Conservation (phyloP, 192 early-diverging fungal genomes). For the Podochytrium sp. region DNA sequence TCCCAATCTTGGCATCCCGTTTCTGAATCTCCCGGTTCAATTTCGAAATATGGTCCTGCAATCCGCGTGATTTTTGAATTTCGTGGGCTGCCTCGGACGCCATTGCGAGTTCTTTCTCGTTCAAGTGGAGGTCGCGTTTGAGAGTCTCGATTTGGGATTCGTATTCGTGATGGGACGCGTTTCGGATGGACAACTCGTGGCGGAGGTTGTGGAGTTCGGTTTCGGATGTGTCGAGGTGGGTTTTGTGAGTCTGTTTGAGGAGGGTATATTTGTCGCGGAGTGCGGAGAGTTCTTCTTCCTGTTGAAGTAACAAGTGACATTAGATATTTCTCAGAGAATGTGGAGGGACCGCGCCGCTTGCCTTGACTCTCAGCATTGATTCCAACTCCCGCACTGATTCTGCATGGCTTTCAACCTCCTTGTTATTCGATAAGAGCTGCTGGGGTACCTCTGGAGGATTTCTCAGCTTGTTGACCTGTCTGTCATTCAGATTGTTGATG, state of each 20-base stretch:
- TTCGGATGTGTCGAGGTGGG: background rate
- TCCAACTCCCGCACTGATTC: conserved; percentile 4
- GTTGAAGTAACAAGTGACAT: too few relatives aligned
- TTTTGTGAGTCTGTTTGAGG: background rate
- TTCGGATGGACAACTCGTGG: conserved; percentile 10
- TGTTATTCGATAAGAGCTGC: conserved; percentile 1
- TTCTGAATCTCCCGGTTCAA: conserved; percentile 29
- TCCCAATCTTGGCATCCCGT: conserved; percentile 34
- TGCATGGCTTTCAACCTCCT: conserved; percentile 9
- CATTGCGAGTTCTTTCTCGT: conserved; percentile 12
- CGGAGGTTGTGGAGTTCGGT: conserved; percentile 14
- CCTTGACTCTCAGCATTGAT: conserved; percentile 8
- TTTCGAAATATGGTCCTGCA: conserved; percentile 20
- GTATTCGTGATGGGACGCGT: conserved; percentile 13
- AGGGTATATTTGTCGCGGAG: conserved; percentile 4
- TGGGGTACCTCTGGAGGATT: conserved; percentile 27
- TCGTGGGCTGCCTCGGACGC: conserved; percentile 10
- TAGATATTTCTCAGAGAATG: background rate
- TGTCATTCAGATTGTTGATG: conserved; percentile 34
- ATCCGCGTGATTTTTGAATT: conserved; percentile 16
- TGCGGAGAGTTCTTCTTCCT: conserved; percentile 10
- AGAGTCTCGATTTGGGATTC: conserved; percentile 24
- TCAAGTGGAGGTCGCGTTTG: conserved; percentile 16
- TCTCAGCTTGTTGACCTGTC: conserved; percentile 32
- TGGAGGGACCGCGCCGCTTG: background rate